Percentiles rank a stretch among this genome's conserved stretches.
Evolutionary conservation across 1,284 basidiomycete species (phyloP).

Genomic region (Marasmius tenuissimus): DNA sequence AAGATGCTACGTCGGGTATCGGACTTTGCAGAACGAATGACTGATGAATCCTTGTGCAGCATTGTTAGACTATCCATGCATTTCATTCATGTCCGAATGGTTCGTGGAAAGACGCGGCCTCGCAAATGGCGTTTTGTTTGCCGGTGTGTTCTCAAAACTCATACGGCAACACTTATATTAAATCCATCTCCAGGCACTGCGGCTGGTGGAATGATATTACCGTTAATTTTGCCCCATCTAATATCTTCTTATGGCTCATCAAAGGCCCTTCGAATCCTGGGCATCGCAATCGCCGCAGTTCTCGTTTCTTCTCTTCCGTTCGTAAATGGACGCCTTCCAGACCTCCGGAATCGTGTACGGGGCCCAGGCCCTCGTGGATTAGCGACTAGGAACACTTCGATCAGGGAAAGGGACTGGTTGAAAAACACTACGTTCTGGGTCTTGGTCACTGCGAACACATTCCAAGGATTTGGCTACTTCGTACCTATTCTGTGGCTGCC

Average conservation of each 20-base stretch:
- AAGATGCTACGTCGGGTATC: constrained; percentile 9
- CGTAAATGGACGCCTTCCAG: constrained; percentile 33
- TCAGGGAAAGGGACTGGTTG: constrained; percentile 19
- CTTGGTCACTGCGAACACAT: constrained; percentile 30
- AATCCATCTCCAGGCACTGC: constrained; percentile 26
- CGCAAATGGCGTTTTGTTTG: constrained; percentile 41
- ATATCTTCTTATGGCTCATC: constrained; percentile 25
- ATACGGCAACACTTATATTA: background rate
- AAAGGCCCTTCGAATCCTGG: constrained; percentile 28
- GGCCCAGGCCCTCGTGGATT: constrained; percentile 19
- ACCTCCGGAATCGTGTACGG: constrained; percentile 17
- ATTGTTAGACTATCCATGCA: constrained; percentile 32
- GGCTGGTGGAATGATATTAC: constrained; percentile 35
- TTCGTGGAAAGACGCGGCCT: constrained; percentile 39
- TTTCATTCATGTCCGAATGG: constrained; percentile 44
- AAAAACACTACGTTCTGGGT: constrained; percentile 27
- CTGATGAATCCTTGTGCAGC: constrained; percentile 18
- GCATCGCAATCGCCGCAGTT: constrained; percentile 21
- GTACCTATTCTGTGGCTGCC: constrained; percentile 37
- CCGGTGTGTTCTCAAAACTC: constrained; percentile 23
- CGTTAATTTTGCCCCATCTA: constrained; percentile 29
- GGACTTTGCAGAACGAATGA: background rate
- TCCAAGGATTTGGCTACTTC: constrained; percentile 33
- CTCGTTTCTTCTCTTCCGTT: constrained; percentile 29
- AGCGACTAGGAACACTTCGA: background rate